These are phyloP conservation scores for Hypholoma fasciculare DNA, from an alignment of 768 basidiomycete species.

Conservation along the genomic window DNA sequence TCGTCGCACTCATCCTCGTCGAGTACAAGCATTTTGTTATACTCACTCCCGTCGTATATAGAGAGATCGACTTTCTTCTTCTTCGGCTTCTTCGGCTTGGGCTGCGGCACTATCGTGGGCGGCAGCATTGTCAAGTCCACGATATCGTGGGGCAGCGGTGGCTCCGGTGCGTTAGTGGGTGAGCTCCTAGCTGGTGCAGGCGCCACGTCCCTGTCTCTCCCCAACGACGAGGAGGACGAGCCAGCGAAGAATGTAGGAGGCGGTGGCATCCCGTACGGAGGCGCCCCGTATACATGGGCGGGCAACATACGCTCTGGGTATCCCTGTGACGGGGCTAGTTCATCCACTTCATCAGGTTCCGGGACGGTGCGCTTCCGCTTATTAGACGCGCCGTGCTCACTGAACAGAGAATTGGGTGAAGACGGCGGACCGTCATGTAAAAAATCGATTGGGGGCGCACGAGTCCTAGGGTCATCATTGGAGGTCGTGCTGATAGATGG, in stretches of 20 bases:
- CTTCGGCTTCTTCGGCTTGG: constrained; percentile 24
- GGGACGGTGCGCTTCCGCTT: constrained; percentile 18
- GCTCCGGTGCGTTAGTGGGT: neutral
- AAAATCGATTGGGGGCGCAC: neutral
- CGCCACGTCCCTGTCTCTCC: constrained; percentile 2
- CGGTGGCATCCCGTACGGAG: constrained; percentile 20
- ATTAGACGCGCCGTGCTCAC: constrained; percentile 8
- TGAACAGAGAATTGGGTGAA: constrained; percentile 32
- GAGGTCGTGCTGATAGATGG: constrained; percentile 9
- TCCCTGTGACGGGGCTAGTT: constrained; percentile 20
- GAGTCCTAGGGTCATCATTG: neutral
- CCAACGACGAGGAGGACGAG: constrained; percentile 38
- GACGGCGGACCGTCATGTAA: constrained; percentile 26
- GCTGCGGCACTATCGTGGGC: constrained; percentile 18
- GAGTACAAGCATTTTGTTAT: constrained; percentile 6
- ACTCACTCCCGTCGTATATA: neutral
- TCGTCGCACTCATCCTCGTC: constrained; percentile 29
- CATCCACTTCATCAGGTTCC: constrained; percentile 24
- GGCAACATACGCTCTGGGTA: neutral
- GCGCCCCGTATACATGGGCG: neutral
- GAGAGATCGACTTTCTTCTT: constrained; percentile 23
- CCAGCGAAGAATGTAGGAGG: constrained; percentile 49
- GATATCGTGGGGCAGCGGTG: constrained; percentile 15
- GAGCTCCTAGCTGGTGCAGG: neutral
- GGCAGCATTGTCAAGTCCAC: constrained; percentile 32